Evolutionary conservation across 805 yeast species (phyloP).

Genomic region (Tetrapisispora nanseiensis): DNA sequence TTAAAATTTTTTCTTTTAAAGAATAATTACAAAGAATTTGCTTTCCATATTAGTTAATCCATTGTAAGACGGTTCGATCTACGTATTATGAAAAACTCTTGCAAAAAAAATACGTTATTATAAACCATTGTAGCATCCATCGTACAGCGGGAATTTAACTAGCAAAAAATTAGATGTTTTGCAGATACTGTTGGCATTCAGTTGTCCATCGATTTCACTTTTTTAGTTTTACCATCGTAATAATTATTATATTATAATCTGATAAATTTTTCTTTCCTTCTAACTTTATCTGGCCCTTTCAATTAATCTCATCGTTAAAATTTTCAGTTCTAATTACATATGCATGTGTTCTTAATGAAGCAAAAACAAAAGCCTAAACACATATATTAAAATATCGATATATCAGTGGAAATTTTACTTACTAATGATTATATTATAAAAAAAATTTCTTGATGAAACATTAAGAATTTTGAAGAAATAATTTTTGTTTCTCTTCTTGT

Average conservation of each 20-base stretch:
- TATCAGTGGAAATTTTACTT: no score
- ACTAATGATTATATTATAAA: no score
- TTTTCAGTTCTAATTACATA: no score
- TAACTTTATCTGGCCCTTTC: not conserved
- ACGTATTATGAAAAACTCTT: no score
- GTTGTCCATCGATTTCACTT: not conserved
- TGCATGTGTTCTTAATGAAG: no score
- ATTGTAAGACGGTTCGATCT: not conserved
- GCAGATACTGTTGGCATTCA: not conserved
- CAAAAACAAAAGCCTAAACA: no score
- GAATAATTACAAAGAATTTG: no score
- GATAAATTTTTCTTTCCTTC: not conserved
- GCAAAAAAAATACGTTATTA: no score
- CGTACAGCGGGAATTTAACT: not conserved
- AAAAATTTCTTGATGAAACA: not conserved
- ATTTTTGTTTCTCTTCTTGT: not conserved
- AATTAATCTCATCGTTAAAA: not conserved
- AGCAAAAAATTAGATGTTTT: no score
- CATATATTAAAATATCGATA: no score
- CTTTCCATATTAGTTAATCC: constrained; percentile 1
- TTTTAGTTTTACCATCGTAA: no score
- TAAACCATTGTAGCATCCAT: no score
- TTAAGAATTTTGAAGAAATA: not conserved
- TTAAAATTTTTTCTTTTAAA: not conserved
- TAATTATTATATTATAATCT: not conserved